Conservation (phyloP, 768 basidiomycete species). For the Termitomyces sp. region DNA sequence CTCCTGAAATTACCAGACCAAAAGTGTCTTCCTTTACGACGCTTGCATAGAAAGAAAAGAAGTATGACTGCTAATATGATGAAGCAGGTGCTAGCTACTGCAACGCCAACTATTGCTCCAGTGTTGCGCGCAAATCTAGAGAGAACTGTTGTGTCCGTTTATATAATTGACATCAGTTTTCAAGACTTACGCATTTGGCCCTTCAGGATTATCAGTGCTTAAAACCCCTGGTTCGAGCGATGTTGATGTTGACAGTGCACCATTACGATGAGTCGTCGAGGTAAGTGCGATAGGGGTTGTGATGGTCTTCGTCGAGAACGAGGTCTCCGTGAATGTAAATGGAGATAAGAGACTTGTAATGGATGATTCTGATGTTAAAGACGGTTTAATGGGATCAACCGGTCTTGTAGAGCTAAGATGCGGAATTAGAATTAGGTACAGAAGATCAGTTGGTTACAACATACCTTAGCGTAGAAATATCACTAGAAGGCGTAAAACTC, state of each 20-base stretch:
- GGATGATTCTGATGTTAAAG: background rate
- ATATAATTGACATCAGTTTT: background rate
- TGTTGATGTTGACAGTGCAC: slow-evolving; percentile 12
- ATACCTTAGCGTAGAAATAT: background rate
- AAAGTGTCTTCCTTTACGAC: slow-evolving; percentile 15
- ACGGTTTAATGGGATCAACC: background rate
- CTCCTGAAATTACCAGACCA: slow-evolving; percentile 6
- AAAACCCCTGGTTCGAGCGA: slow-evolving; percentile 24
- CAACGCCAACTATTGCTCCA: slow-evolving; percentile 32
- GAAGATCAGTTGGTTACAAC: background rate
- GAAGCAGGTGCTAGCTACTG: slow-evolving; percentile 21
- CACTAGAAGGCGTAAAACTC: background rate
- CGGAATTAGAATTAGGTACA: background rate
- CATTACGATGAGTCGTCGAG: slow-evolving; percentile 12
- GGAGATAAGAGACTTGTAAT: background rate
- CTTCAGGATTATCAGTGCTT: slow-evolving; percentile 22
- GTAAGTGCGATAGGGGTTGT: background rate
- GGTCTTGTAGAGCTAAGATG: background rate
- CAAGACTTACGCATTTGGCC: slow-evolving; percentile 16
- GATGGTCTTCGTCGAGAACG: background rate
- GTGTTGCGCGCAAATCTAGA: slow-evolving; percentile 32
- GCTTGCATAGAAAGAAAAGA: slow-evolving; percentile 27
- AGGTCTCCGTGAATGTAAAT: background rate
- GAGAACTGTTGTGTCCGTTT: background rate
- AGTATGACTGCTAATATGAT: slow-evolving; percentile 24